These are phyloP conservation scores for Gyromitra esculenta DNA, from an alignment of 2,329 filamentous ascomycete genomes.

Conservation along the genomic window DNA sequence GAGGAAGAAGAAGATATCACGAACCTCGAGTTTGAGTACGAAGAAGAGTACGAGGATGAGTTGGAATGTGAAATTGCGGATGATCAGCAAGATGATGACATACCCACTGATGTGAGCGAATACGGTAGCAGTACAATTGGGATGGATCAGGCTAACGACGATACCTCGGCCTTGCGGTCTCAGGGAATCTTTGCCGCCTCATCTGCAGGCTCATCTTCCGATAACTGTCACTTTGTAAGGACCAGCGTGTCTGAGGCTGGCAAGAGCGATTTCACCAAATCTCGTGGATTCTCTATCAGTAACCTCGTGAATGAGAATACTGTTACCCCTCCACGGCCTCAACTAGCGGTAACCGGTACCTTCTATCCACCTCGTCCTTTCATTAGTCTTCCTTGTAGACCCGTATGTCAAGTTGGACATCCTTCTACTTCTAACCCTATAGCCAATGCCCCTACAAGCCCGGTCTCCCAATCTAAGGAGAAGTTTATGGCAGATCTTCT, in stretches of 20 bases:
- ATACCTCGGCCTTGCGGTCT: constrained; percentile 50
- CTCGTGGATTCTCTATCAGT: constrained; percentile 53
- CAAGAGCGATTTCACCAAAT: constrained; percentile 51
- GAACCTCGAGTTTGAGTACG: constrained; percentile 36
- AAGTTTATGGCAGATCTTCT: constrained; percentile 52
- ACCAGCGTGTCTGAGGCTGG: constrained; percentile 38
- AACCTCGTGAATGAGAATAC: constrained; percentile 53
- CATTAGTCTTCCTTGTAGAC: constrained; percentile 24
- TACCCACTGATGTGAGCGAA: constrained; percentile 56
- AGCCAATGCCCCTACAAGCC: background rate
- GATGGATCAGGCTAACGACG: constrained; percentile 59
- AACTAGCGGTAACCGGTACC: constrained; percentile 42
- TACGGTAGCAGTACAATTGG: constrained; percentile 51
- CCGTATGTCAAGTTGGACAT: constrained; percentile 15
- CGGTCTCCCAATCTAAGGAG: constrained; percentile 35
- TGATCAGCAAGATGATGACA: constrained; percentile 56
- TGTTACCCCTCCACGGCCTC: constrained; percentile 39
- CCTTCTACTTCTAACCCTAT: constrained; percentile 8
- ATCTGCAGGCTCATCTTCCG: constrained; percentile 24
- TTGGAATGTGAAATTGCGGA: constrained; percentile 46
- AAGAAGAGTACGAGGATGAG: constrained; percentile 46
- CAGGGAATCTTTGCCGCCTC: constrained; percentile 26
- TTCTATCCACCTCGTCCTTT: constrained; percentile 45
- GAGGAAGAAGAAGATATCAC: constrained; percentile 47
- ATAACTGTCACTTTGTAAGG: constrained; percentile 31